Percentiles rank a stretch among this genome's conserved stretches.
phyloP scores from a whole-genome alignment of 148 eudicot genomes.

The Amaranthus palmeri region DNA sequence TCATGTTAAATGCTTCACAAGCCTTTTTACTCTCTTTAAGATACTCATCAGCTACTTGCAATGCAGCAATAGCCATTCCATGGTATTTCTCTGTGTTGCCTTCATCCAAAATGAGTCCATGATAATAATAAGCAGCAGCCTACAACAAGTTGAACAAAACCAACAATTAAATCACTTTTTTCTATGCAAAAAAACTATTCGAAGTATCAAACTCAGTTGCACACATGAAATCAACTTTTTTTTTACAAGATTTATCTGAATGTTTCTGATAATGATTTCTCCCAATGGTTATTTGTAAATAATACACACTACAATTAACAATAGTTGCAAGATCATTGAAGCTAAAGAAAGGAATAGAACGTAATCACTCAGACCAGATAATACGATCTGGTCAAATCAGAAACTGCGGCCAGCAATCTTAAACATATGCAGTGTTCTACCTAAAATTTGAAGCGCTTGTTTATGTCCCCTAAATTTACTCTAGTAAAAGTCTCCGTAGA shows the following conservation, averaged over 20 bases:
- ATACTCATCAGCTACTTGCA: constrained; percentile 94
- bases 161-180: neutral
- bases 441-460: too few species aligned
- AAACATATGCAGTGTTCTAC: too few species aligned
- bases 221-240: neutral
- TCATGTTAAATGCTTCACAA: constrained; percentile 71
- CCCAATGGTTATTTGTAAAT: neutral
- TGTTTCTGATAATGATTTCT: neutral
- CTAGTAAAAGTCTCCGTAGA: too few species aligned
- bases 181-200: neutral
- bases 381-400: too few species aligned
- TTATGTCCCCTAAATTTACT: too few species aligned
- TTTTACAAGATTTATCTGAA: neutral
- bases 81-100: constrained; percentile 98
- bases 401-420: too few species aligned
- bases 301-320: neutral
- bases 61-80: constrained; percentile 95
- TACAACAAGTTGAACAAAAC: constrained; percentile 21
- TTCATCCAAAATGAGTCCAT: constrained; percentile 93
- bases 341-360: too few species aligned
- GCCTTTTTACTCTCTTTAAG: constrained; percentile 89
- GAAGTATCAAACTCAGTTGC: neutral
- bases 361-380: too few species aligned
- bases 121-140: constrained; percentile 98
- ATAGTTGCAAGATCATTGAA: too few species aligned